Percentiles rank a stretch among this genome's conserved stretches.
Conservation (phyloP, 148 eudicot genomes). For the Rhododendron vialii region DNA sequence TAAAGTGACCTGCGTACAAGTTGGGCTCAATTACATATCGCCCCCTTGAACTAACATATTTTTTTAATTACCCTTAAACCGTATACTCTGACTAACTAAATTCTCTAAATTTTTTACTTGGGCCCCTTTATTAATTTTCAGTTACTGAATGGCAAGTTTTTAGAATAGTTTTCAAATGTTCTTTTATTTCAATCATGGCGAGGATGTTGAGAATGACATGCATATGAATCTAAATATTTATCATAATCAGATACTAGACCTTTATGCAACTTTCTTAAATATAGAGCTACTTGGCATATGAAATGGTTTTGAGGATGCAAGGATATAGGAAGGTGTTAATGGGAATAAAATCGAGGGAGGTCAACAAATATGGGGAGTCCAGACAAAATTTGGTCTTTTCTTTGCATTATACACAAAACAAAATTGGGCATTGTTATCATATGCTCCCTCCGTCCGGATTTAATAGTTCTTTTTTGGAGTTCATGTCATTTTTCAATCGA, state of each 20-base stretch:
- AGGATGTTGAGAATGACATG: neutral
- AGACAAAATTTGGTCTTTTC: neutral
- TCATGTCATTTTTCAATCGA: no score
- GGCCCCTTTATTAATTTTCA: neutral
- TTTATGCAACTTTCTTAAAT: neutral
- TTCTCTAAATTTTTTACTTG: neutral
- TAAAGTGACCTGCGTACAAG: neutral
- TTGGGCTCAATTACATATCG: neutral
- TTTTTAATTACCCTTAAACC: no score
- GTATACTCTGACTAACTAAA: no score
- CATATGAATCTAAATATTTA: neutral
- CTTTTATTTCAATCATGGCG: neutral
- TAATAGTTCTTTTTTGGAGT: no score
- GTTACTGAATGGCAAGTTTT: neutral
- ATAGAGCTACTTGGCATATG: neutral
- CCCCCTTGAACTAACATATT: neutral
- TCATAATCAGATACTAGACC: neutral
- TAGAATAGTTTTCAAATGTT: neutral
- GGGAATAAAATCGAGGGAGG: neutral
- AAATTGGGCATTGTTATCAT: no score
- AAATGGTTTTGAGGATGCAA: neutral
- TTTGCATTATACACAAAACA: neutral
- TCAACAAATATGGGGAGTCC: neutral
- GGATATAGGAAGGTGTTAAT: neutral
- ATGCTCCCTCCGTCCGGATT: no score